Conservation (phyloP, 345 rosid species). For the Eucalyptus cloeziana region DNA sequence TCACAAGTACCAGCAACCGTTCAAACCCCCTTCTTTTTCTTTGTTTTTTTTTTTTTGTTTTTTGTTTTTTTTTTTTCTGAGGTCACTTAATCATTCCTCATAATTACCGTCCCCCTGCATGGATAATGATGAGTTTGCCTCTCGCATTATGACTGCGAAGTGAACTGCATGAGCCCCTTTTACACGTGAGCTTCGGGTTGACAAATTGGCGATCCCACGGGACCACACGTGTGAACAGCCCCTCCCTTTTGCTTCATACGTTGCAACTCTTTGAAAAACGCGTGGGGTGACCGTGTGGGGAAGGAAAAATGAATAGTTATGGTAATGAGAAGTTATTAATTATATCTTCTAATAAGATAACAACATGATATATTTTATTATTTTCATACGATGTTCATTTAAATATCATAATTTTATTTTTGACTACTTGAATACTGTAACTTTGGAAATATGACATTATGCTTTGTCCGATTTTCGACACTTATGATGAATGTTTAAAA, state of each 20-base stretch:
- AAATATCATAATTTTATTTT: not conserved
- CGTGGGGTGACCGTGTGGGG: not conserved
- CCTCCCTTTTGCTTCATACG: not conserved
- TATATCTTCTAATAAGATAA: not conserved
- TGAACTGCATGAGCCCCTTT: not conserved
- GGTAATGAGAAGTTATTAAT: not conserved
- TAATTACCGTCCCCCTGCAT: conserved; percentile 9
- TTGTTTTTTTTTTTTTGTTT: not conserved
- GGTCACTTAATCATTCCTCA: conserved; percentile 9
- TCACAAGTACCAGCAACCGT: not conserved
- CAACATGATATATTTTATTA: not conserved
- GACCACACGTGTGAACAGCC: not conserved
- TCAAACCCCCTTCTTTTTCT: not conserved
- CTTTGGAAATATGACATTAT: too few relatives aligned
- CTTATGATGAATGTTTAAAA: accelerated
- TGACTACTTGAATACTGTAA: not conserved
- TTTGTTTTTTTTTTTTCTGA: not conserved
- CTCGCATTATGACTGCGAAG: not conserved
- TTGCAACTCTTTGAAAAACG: not conserved
- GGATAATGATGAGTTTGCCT: conserved; percentile 5
- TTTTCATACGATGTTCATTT: too few relatives aligned
- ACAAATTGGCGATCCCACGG: not conserved
- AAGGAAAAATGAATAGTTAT: not conserved
- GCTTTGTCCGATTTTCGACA: not conserved
- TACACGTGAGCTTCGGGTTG: conserved; percentile 1